These are phyloP conservation scores for Candida germanica DNA, from an alignment of 805 yeast species.

Conservation along the genomic window DNA sequence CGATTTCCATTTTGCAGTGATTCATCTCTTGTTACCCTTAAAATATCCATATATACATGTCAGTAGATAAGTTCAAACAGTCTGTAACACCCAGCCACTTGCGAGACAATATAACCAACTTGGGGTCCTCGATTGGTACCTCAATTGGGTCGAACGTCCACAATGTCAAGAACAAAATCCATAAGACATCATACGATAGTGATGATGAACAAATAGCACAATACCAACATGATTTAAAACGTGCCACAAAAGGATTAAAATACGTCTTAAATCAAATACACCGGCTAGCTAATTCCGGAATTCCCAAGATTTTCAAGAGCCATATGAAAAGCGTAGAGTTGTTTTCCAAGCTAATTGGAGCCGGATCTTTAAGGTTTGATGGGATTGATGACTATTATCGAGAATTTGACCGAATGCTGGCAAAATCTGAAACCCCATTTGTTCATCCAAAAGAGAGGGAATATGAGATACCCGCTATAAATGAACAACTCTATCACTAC, in stretches of 20 bases:
- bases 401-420: constrained; percentile 27
- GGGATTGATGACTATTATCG: constrained; percentile 30
- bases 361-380: constrained; percentile 31
- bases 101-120: constrained; percentile 10
- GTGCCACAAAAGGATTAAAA: constrained; percentile 42
- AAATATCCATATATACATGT: constrained; percentile 11
- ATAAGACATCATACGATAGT: constrained; percentile 12
- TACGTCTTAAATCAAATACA: constrained; percentile 30
- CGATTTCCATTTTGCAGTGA: background rate
- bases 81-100: too few relatives aligned
- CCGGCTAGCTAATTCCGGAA: constrained; percentile 20
- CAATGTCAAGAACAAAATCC: constrained; percentile 13
- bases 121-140: constrained; percentile 12
- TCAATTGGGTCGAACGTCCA: constrained; percentile 9
- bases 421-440: constrained; percentile 24
- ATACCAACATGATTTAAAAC: constrained; percentile 43
- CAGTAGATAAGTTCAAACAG: constrained; percentile 4
- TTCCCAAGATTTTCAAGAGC: constrained; percentile 31
- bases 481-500: constrained; percentile 27
- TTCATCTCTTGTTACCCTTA: too few relatives aligned
- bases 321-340: constrained; percentile 27
- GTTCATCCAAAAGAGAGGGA: constrained; percentile 39
- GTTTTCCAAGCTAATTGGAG: constrained; percentile 32
- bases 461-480: constrained; percentile 20
- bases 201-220: constrained; percentile 41